phyloP scores from a whole-genome alignment of 345 rosid species.

The Adansonia digitata region DNA sequence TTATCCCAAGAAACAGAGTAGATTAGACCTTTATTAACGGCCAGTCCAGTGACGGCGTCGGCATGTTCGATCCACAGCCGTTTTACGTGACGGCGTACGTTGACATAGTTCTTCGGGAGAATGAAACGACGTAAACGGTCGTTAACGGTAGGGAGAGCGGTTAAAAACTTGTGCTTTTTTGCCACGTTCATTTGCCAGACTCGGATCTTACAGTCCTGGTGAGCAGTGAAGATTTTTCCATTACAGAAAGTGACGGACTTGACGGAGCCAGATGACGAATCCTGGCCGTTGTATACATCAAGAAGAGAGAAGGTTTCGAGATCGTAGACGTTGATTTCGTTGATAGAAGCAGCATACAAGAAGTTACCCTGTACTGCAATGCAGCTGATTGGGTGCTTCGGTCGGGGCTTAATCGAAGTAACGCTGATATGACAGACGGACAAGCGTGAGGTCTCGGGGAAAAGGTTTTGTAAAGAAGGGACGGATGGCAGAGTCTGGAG shows the following conservation, averaged over 20 bases:
- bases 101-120: slow-evolving; percentile 77
- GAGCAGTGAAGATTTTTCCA: slow-evolving; percentile 67
- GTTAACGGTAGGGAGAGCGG: slow-evolving; percentile 64
- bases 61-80: slow-evolving; percentile 84
- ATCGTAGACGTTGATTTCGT: slow-evolving; percentile 68
- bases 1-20: slow-evolving; percentile 93
- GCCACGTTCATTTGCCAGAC: slow-evolving; percentile 57
- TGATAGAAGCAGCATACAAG: slow-evolving; percentile 58
- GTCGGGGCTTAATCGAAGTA: slow-evolving; percentile 36
- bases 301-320: slow-evolving; percentile 33
- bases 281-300: slow-evolving; percentile 40
- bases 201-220: slow-evolving; percentile 83
- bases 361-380: slow-evolving; percentile 49
- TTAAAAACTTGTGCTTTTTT: slow-evolving; percentile 38
- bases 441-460: slow-evolving; percentile 32
- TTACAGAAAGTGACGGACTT: slow-evolving; percentile 54
- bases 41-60: slow-evolving; percentile 82
- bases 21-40: slow-evolving; percentile 46
- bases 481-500: slow-evolving; percentile 77
- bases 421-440: slow-evolving; percentile 36
- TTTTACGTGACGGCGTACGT: slow-evolving; percentile 67
- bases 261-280: slow-evolving; percentile 60
- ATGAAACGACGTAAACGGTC: slow-evolving; percentile 74
- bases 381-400: slow-evolving; percentile 51
- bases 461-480: slow-evolving; percentile 64